Percentiles rank a stretch among this genome's conserved stretches.
These are phyloP conservation scores for Trichoderma arundinaceum DNA, from an alignment of 2,329 filamentous ascomycete species.

Conservation along the genomic window DNA sequence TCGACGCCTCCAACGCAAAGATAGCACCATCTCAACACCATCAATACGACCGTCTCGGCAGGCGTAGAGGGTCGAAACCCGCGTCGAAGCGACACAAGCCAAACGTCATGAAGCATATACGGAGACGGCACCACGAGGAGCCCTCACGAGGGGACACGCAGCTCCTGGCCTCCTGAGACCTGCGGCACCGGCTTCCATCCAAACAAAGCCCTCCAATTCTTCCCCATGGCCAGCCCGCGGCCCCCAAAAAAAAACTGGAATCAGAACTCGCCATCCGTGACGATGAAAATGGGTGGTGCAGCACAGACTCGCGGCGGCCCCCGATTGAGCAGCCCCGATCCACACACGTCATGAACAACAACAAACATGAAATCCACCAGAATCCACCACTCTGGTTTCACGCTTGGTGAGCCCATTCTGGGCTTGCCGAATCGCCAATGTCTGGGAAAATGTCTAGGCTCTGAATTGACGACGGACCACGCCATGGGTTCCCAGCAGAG, in stretches of 20 bases:
- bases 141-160: not conserved
- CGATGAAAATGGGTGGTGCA: slow-evolving; percentile 6
- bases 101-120: slow-evolving; percentile 27
- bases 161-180: not conserved
- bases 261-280: not conserved
- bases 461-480: slow-evolving; percentile 3
- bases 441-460: slow-evolving; percentile 6
- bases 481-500: not conserved
- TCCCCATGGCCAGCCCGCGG: not conserved
- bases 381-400: slow-evolving; percentile 13
- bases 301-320: slow-evolving; percentile 15
- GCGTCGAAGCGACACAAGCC: slow-evolving; percentile 13
- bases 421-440: not conserved
- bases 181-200: slow-evolving; percentile 15
- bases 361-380: not conserved
- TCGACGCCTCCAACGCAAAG: not conserved
- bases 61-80: not conserved
- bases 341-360: slow-evolving; percentile 31
- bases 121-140: not conserved
- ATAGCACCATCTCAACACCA: not conserved
- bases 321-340: slow-evolving; percentile 24
- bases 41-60: slow-evolving; percentile 6
- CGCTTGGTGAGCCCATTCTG: not conserved
- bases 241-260: slow-evolving; percentile 22
- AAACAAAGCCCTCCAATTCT: slow-evolving; percentile 7